A percentile compares a stretch with the other conserved stretches of the same genome.
Evolutionary conservation across 2,329 filamentous ascomycete genomes (phyloP).

Genomic region (Lachnellula suecica): DNA sequence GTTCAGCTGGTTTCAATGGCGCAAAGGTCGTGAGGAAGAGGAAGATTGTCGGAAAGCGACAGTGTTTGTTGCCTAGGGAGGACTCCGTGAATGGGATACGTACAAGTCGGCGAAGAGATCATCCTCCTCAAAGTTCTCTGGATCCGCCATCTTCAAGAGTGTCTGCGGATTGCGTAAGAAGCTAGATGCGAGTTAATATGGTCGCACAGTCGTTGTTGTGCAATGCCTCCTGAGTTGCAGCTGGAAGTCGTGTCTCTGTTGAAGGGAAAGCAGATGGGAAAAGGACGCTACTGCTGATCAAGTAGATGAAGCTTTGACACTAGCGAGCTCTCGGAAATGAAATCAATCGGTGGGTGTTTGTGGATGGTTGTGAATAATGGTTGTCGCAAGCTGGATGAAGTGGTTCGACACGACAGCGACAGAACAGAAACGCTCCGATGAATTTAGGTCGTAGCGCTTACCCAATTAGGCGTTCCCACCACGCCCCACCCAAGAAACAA

Average conservation of each 20-base stretch:
- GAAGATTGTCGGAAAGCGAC: not conserved
- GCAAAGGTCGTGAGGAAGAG: conserved; percentile 1
- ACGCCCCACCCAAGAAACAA: not conserved
- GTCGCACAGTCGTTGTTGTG: not conserved
- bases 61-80: not conserved
- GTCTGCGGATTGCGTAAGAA: not conserved
- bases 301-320: too few species aligned
- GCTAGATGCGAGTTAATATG: not conserved
- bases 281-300: too few species aligned
- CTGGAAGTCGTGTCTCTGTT: not conserved
- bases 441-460: not conserved
- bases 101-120: conserved; percentile 94
- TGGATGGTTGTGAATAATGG: too few species aligned
- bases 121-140: conserved; percentile 79
- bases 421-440: too few species aligned
- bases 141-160: conserved; percentile 67
- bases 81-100: conserved; percentile 37
- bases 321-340: too few species aligned
- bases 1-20: not conserved
- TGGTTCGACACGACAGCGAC: too few species aligned
- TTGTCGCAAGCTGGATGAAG: too few species aligned
- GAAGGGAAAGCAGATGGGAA: too few species aligned
- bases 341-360: too few species aligned
- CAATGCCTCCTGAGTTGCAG: not conserved
- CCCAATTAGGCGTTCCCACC: not conserved